A percentile compares a stretch with the other conserved stretches of the same genome.
Evolutionary conservation across 352 stramenopile species (phyloP).

Genomic region (Pythium grandisporangium): DNA sequence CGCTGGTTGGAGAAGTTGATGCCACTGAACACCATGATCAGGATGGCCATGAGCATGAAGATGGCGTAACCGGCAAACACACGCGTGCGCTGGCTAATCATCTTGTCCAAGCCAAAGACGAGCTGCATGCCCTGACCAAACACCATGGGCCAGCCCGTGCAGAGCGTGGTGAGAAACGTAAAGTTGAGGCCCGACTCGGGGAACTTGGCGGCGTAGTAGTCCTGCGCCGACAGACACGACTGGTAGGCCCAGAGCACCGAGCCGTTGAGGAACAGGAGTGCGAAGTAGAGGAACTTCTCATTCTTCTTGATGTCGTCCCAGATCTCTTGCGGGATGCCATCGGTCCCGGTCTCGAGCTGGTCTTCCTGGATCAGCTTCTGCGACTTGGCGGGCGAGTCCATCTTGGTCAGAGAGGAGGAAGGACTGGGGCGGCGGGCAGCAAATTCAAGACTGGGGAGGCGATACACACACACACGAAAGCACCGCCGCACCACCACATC

Average conservation of each 20-base stretch:
- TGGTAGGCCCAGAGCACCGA: conserved; percentile 70
- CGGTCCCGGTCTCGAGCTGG: not conserved
- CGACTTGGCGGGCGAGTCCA: not conserved
- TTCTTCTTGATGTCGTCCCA: conserved; percentile 46
- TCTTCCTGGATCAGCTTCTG: not conserved
- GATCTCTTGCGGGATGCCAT: conserved; percentile 36
- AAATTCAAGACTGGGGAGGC: not conserved
- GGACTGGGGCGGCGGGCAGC: not conserved
- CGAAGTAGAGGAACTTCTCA: conserved; percentile 43
- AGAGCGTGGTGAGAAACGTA: conserved; percentile 54
- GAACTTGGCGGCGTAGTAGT: conserved; percentile 51
- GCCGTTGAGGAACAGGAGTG: conserved; percentile 62
- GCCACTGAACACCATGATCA: conserved; percentile 57
- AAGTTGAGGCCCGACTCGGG: conserved; percentile 37
- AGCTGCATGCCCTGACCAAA: conserved; percentile 45
- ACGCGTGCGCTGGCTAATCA: conserved; percentile 25
- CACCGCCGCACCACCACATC: no score
- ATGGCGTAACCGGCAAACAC: conserved; percentile 39
- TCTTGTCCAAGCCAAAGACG: conserved; percentile 45
- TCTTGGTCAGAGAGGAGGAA: not conserved
- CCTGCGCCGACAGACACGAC: conserved; percentile 57
- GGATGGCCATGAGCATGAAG: conserved; percentile 38
- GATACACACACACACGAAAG: no score
- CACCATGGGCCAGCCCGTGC: conserved; percentile 50
- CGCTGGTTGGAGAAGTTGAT: conserved; percentile 36